These are phyloP conservation scores for Physocladia obscura DNA, from an alignment of 192 early-diverging fungal genomes.

Conservation along the genomic window DNA sequence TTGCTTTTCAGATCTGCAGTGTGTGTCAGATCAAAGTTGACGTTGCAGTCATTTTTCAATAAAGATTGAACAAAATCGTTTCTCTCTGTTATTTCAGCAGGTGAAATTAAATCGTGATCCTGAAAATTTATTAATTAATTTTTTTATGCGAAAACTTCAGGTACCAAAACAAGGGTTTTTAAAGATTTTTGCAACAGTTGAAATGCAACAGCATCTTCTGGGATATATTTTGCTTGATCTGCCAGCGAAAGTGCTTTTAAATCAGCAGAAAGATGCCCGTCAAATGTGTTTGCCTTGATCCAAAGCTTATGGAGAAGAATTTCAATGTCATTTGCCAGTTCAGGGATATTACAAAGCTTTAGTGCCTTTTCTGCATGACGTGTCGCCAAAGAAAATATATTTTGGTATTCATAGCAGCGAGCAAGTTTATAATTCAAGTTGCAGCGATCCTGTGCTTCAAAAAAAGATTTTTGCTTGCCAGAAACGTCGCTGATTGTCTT, in stretches of 20 bases:
- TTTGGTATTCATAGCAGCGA: constrained; percentile 26
- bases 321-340: constrained; percentile 26
- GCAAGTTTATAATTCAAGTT: constrained; percentile 29
- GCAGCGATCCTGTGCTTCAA: neutral
- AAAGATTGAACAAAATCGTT: constrained; percentile 7
- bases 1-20: constrained; percentile 8
- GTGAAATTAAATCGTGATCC: constrained; percentile 28
- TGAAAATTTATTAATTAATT: neutral
- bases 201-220: constrained; percentile 16
- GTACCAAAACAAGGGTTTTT: constrained; percentile 25
- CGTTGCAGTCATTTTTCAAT: constrained; percentile 7
- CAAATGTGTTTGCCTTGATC: constrained; percentile 35
- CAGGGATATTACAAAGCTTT: neutral
- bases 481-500: constrained; percentile 18
- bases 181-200: constrained; percentile 18
- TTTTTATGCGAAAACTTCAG: neutral
- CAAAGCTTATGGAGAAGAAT: constrained; percentile 26
- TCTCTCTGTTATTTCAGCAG: neutral
- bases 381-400: constrained; percentile 25
- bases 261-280: constrained; percentile 25
- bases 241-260: constrained; percentile 29
- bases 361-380: constrained; percentile 29
- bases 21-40: constrained; percentile 26
- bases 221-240: constrained; percentile 32
- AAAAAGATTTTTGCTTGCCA: neutral